Percentiles rank a stretch among this genome's conserved stretches.
Conservation (phyloP, 1,284 basidiomycete species). For the Fomitopsis pinicola region DNA sequence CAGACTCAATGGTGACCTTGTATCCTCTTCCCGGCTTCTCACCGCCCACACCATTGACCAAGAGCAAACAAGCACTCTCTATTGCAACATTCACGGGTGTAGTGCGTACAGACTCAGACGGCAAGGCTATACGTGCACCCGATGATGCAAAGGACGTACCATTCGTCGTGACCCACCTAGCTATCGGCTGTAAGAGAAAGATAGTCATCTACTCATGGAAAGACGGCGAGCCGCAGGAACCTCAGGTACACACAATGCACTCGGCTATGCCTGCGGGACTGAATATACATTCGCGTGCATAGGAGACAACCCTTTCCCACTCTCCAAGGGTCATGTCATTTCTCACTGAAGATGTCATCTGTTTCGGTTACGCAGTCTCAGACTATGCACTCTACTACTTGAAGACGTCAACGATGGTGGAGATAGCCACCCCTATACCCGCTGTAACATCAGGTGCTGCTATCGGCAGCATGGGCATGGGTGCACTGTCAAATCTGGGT, state of each 20-base stretch:
- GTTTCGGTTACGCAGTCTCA: slow-evolving; percentile 73
- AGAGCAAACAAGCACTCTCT: slow-evolving; percentile 77
- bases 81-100: slow-evolving; percentile 73
- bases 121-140: slow-evolving; percentile 11
- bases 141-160: slow-evolving; percentile 44
- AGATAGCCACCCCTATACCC: slow-evolving; percentile 51
- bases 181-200: slow-evolving; percentile 84
- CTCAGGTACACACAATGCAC: slow-evolving; percentile 44
- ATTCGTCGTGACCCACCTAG: slow-evolving; percentile 68
- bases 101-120: slow-evolving; percentile 32
- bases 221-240: slow-evolving; percentile 76
- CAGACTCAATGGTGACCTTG: slow-evolving; percentile 62
- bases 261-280: background rate
- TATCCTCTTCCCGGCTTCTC: slow-evolving; percentile 62
- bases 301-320: slow-evolving; percentile 80
- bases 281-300: background rate
- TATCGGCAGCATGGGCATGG: slow-evolving; percentile 51
- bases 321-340: slow-evolving; percentile 77
- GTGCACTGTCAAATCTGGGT: slow-evolving; percentile 74
- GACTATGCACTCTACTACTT: slow-evolving; percentile 77
- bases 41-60: slow-evolving; percentile 67
- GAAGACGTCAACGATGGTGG: slow-evolving; percentile 49
- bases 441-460: slow-evolving; percentile 35
- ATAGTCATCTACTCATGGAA: slow-evolving; percentile 86
- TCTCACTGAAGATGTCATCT: slow-evolving; percentile 57